Evolutionary conservation across 305 asterid species (phyloP), one percentile per base, ranked within the genome.

Genomic region (Ajuga reptans): DNA sequence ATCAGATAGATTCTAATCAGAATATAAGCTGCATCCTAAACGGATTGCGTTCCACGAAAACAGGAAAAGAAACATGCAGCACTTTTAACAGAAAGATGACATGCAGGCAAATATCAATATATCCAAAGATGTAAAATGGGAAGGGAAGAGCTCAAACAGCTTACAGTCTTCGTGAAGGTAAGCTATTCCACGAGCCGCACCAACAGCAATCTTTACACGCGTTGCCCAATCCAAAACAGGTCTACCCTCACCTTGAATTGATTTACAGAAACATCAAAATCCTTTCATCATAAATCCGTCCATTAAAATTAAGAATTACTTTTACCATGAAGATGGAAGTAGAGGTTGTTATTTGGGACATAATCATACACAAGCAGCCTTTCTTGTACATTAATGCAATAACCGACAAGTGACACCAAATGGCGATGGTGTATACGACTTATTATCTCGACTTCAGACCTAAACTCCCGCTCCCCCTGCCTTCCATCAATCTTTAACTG

Each of bases 101-200:
- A 36, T 21, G 51, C 42, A 42, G 56, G 54, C 10, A 53, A 18
- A 56, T 17, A 63, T 53, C n/a, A 34, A 55, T n/a, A 71, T 6
- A 37, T 8, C 51, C 50, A 18, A 53, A 36, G 36, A 37, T 21
- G 39, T 11, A 36, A 16, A 72, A 43, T 57, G 55, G 24, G 46
- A 41, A 39, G 61, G 51, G 31, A 58, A 74, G 70, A 75, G 43
- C 34, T 59, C 50, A 46, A 73, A 56, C 43, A 74, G 61, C 86
- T 85, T 82, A 92, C 98, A 92, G 78, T 92, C 98, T 82, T 90
- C 97, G 61, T 92, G 98, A 70, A 92, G 96, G 86, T 92, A 92
- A 72, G 97, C 92, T 65, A 92, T 77, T 79, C 97, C 98, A 60
- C 97, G 98, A 84, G 97, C 97, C 50, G 90, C 95, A 70, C 97